Evolutionary conservation across 371 early-diverging fungal genomes (phyloP).

Genomic region (Mucor ambiguus): DNA sequence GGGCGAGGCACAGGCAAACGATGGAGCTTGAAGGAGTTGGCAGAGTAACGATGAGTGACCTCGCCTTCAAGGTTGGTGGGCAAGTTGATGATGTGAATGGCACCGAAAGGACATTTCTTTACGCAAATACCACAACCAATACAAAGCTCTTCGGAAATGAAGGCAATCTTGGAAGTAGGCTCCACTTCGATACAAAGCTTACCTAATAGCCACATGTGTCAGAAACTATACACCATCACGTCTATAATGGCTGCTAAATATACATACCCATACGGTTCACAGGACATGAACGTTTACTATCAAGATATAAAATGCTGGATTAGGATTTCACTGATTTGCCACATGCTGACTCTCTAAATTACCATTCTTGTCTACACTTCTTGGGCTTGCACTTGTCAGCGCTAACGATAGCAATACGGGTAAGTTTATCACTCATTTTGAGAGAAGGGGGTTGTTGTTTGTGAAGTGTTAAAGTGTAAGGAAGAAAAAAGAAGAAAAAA

Average conservation of each 20-base stretch:
- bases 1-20: slow-evolving; percentile 97
- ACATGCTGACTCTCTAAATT: slow-evolving; percentile 35
- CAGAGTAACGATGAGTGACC: slow-evolving; percentile 98
- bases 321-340: neutral
- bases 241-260: neutral
- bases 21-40: slow-evolving; percentile 99
- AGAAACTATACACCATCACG: neutral
- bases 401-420: slow-evolving; percentile 97
- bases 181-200: slow-evolving; percentile 97
- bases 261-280: slow-evolving; percentile 80
- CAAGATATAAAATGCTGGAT: neutral
- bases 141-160: slow-evolving; percentile 97
- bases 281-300: slow-evolving; percentile 85
- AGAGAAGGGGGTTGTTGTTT: slow-evolving; percentile 17
- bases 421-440: slow-evolving; percentile 76
- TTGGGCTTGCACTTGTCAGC: slow-evolving; percentile 99
- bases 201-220: slow-evolving; percentile 54
- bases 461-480: slow-evolving; percentile 20
- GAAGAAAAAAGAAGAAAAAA: slow-evolving; percentile 12
- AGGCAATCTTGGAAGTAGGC: slow-evolving; percentile 83
- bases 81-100: slow-evolving; percentile 98
- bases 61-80: slow-evolving; percentile 98
- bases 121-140: slow-evolving; percentile 99
- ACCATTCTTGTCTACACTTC: slow-evolving; percentile 99
- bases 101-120: slow-evolving; percentile 99